phyloP scores from a whole-genome alignment of 176 grass and related monocot genomes.

The Alloteropsis semialata region DNA sequence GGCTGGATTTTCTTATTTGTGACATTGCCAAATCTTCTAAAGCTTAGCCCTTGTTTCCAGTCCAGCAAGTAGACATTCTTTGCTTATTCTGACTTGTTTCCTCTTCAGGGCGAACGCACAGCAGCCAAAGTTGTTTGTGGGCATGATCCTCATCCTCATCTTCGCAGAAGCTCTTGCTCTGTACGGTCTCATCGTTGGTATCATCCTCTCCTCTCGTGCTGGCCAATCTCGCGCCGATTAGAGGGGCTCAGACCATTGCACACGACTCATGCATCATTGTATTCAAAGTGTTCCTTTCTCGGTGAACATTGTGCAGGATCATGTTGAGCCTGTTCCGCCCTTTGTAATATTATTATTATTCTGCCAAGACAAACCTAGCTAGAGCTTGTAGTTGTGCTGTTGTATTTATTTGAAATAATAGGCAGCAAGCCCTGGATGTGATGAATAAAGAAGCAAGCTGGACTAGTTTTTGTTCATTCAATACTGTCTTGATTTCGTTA shows the following conservation, averaged over 20 bases:
- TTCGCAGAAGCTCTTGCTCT: constrained; percentile 46
- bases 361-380: not conserved
- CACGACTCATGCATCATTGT: not conserved
- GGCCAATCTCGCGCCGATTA: constrained; percentile 42
- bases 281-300: not conserved
- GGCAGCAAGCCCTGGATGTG: not conserved
- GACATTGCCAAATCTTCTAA: not conserved
- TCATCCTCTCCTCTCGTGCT: constrained; percentile 45
- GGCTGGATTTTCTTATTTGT: not conserved
- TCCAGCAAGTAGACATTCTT: not conserved
- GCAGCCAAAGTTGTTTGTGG: constrained; percentile 43
- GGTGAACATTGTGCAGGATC: not conserved
- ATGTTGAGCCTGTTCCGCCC: constrained; percentile 1
- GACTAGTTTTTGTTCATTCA: not conserved
- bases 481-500: not conserved
- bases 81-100: not conserved
- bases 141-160: constrained; percentile 50
- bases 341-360: constrained; percentile 23
- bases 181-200: constrained; percentile 42
- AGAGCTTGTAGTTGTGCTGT: constrained; percentile 7
- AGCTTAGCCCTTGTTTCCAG: not conserved
- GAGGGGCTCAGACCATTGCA: not conserved
- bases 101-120: constrained; percentile 31
- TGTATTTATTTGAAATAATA: constrained; percentile 48
- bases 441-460: constrained; percentile 23